These are phyloP conservation scores for Chytriomyces confervae DNA, from an alignment of 192 early-diverging fungal species.

Conservation along the genomic window DNA sequence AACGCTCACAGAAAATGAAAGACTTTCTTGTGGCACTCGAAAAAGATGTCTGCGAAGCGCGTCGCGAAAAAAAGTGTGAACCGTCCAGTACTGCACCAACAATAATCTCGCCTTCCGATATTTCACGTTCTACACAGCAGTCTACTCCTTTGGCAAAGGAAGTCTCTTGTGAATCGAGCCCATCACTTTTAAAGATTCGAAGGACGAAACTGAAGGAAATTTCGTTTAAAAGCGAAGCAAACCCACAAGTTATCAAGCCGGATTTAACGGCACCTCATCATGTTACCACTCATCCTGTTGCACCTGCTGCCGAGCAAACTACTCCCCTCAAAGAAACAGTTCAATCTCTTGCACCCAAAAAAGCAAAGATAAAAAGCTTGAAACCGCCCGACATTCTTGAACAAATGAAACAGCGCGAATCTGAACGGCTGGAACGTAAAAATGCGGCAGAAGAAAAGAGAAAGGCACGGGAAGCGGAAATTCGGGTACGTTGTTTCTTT, in stretches of 20 bases:
- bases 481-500: not conserved
- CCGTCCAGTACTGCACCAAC: not conserved
- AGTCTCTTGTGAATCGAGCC: not conserved
- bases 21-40: conserved; percentile 17
- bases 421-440: conserved; percentile 8
- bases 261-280: no score
- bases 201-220: conserved; percentile 6
- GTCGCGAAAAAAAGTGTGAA: not conserved
- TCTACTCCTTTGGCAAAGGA: no score
- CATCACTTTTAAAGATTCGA: not conserved
- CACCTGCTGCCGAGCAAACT: not conserved
- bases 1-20: conserved; percentile 8
- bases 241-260: no score
- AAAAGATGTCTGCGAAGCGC: not conserved
- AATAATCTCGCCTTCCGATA: no score
- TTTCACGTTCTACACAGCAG: no score
- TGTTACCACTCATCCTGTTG: not conserved
- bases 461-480: not conserved
- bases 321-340: not conserved
- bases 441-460: conserved; percentile 9
- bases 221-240: no score
- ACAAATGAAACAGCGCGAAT: conserved; percentile 20
- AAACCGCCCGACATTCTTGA: conserved; percentile 12
- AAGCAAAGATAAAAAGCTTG: not conserved
- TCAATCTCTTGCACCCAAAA: not conserved